A percentile compares a stretch with the other conserved stretches of the same genome.
Evolutionary conservation across 2,329 filamentous ascomycete species (phyloP).

Genomic region (Penicillium sumatraense): DNA sequence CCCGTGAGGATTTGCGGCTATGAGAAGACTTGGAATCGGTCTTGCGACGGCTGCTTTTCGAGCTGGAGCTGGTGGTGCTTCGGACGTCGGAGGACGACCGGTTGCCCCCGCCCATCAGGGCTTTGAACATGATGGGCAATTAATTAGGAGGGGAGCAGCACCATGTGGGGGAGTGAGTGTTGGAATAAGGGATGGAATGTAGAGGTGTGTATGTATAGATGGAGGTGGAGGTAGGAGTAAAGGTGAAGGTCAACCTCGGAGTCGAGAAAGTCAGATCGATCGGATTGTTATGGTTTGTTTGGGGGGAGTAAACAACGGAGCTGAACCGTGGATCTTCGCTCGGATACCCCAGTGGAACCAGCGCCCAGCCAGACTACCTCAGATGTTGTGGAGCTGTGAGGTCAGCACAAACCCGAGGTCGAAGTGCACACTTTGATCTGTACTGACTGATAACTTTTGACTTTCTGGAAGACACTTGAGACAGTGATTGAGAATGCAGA

Average conservation of each 20-base stretch:
- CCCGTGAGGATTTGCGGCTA: conserved; percentile 47
- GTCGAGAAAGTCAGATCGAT: not conserved
- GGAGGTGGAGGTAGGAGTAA: not conserved
- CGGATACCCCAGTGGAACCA: conserved; percentile 16
- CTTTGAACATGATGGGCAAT: conserved; percentile 45
- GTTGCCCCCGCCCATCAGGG: conserved; percentile 41
- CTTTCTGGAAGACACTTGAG: too few relatives aligned
- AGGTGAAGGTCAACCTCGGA: too few relatives aligned
- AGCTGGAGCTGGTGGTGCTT: conserved; percentile 35
- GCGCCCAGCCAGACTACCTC: too few relatives aligned
- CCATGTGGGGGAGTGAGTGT: conserved; percentile 32
- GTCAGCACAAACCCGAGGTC: too few relatives aligned
- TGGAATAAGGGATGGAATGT: conserved; percentile 9
- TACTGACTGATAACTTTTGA: too few relatives aligned
- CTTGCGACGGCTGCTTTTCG: conserved; percentile 39
- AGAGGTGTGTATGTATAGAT: not conserved
- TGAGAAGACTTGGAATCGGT: conserved; percentile 39
- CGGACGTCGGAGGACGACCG: conserved; percentile 40
- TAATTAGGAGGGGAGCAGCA: conserved; percentile 29
- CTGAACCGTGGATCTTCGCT: conserved; percentile 39
- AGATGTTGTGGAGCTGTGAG: too few relatives aligned
- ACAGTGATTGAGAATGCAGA: too few relatives aligned
- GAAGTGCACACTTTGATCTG: too few relatives aligned
- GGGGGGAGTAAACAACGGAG: conserved; percentile 37
- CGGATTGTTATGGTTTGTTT: conserved; percentile 33